phyloP scores from a whole-genome alignment of 164 flowering plant genomes.

The Brasenia schreberi region DNA sequence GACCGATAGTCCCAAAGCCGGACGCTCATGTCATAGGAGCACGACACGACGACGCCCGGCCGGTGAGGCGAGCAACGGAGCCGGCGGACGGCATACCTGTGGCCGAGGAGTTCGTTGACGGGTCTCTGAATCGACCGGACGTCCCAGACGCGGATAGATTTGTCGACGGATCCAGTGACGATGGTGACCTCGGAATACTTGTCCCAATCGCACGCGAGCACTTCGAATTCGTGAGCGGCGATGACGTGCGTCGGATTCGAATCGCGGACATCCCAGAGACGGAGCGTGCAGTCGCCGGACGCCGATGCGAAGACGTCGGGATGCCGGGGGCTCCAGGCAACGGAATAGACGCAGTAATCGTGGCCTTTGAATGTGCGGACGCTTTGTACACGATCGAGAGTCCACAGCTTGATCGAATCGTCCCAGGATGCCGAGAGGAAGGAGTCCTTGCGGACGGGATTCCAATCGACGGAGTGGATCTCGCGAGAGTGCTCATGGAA shows the following conservation, averaged over 20 bases:
- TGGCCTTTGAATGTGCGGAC: constrained; percentile 87
- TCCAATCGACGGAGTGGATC: constrained; percentile 71
- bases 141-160: constrained; percentile 80
- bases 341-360: constrained; percentile 75
- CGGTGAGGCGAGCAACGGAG: constrained; percentile 82
- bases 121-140: constrained; percentile 32
- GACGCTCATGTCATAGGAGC: constrained; percentile 93
- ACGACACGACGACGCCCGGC: constrained; percentile 39
- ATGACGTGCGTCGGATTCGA: constrained; percentile 64
- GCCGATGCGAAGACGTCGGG: constrained; percentile 90
- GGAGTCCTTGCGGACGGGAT: constrained; percentile 78
- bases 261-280: constrained; percentile 91
- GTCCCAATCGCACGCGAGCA: constrained; percentile 79
- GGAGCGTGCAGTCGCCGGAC: constrained; percentile 69
- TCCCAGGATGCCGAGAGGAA: constrained; percentile 85
- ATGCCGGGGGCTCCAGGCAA: constrained; percentile 86
- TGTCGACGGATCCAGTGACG: constrained; percentile 73
- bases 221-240: constrained; percentile 75
- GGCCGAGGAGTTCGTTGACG: constrained; percentile 21
- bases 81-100: constrained; percentile 63
- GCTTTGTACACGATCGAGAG: constrained; percentile 61
- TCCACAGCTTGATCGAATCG: constrained; percentile 79
- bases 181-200: constrained; percentile 74
- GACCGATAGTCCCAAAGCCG: constrained; percentile 80
- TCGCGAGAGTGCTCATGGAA: constrained; percentile 88